Percentiles rank a stretch among this genome's conserved stretches.
These are phyloP conservation scores for Rugonectria rugulosa DNA, from an alignment of 2,329 filamentous ascomycete genomes.

Conservation along the genomic window DNA sequence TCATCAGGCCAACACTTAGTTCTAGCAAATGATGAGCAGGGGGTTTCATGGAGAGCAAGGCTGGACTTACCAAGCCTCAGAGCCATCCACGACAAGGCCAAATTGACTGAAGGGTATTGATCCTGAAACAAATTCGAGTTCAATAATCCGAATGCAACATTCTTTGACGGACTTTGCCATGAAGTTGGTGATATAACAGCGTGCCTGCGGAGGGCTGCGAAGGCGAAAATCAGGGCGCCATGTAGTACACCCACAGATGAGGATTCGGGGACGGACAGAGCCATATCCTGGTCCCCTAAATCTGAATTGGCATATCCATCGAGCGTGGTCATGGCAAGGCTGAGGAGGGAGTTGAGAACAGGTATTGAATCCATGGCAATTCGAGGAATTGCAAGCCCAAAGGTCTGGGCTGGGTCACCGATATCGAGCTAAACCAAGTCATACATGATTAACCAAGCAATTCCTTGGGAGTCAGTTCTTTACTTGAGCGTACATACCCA, in stretches of 20 bases:
- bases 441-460: too few relatives aligned
- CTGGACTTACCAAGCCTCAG: conserved; percentile 37
- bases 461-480: background rate
- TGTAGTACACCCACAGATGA: conserved; percentile 16
- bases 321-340: conserved; percentile 31
- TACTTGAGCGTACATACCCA: conserved; percentile 46
- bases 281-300: conserved; percentile 8
- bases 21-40: conserved; percentile 27
- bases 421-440: conserved; percentile 48
- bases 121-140: conserved; percentile 26
- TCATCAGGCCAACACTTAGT: conserved; percentile 40
- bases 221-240: conserved; percentile 21
- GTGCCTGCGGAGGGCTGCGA: conserved; percentile 25
- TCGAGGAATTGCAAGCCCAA: conserved; percentile 48
- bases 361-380: conserved; percentile 37
- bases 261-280: conserved; percentile 15
- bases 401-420: conserved; percentile 49
- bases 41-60: background rate
- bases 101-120: conserved; percentile 21
- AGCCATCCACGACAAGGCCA: conserved; percentile 35
- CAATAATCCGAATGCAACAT: conserved; percentile 18
- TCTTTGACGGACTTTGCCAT: conserved; percentile 31
- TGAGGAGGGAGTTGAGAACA: conserved; percentile 40
- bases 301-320: conserved; percentile 19
- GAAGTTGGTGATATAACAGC: conserved; percentile 27